Percentiles rank a stretch among this genome's conserved stretches.
Evolutionary conservation across 345 rosid species (phyloP).

Genomic region (Pelargonium nanum): DNA sequence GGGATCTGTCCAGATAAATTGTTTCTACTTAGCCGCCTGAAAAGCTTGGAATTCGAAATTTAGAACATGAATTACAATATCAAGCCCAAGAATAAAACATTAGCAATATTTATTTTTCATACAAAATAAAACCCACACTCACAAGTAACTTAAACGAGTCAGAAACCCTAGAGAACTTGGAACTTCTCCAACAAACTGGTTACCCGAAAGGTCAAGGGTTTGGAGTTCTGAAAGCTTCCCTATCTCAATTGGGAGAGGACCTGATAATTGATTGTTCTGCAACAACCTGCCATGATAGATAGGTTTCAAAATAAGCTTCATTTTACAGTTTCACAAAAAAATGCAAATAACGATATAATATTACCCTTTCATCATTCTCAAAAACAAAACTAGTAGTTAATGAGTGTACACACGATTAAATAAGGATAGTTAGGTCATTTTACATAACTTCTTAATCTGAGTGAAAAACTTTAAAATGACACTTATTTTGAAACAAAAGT

Average conservation of each 20-base stretch:
- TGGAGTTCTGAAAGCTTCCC: conserved; percentile 64
- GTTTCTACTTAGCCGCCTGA: conserved; percentile 73
- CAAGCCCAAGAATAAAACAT: neutral
- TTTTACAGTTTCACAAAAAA: neutral
- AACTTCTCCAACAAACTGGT: conserved; percentile 58
- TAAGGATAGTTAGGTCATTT: too few relatives aligned
- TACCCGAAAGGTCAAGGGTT: conserved; percentile 85
- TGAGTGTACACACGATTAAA: too few relatives aligned
- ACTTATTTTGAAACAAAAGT: too few relatives aligned
- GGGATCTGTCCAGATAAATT: conserved; percentile 76
- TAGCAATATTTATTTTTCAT: conserved; percentile 3
- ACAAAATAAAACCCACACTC: conserved; percentile 33
- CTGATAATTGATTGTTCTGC: conserved; percentile 57
- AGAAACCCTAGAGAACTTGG: conserved; percentile 76
- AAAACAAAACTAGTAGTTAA: too few relatives aligned
- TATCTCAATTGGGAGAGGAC: conserved; percentile 58
- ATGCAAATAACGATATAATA: neutral
- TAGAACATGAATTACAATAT: conserved; percentile 13
- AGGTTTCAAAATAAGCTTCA: neutral
- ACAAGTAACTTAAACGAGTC: conserved; percentile 72
- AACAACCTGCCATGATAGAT: conserved; percentile 32
- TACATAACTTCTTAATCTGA: too few relatives aligned
- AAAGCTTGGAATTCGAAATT: conserved; percentile 20
- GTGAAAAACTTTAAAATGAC: too few relatives aligned
- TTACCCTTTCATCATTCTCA: too few relatives aligned